Evolutionary conservation across 2,329 filamentous ascomycete species (phyloP).

Genomic region (Mycosphaerella arachidis): DNA sequence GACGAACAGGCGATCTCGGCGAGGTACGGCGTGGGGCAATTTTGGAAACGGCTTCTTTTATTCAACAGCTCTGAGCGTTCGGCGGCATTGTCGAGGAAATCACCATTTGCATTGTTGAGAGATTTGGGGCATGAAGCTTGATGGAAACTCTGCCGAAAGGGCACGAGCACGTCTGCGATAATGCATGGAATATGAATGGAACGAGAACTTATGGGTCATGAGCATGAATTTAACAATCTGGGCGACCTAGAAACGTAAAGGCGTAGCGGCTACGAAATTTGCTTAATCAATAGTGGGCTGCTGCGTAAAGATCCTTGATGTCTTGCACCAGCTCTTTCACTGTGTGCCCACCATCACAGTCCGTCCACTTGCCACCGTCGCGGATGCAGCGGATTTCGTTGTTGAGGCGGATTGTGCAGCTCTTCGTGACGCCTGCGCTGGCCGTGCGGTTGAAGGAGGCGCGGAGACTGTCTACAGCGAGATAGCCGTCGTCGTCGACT

Average conservation of each 20-base stretch:
- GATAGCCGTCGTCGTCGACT: conserved; percentile 67
- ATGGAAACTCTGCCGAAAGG: neutral
- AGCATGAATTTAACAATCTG: neutral
- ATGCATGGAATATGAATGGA: neutral
- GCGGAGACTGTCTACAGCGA: conserved; percentile 55
- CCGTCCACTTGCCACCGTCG: conserved; percentile 72
- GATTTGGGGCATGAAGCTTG: neutral
- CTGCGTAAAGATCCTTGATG: conserved; percentile 43
- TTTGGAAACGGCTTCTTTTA: neutral
- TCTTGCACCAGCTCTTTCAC: conserved; percentile 71
- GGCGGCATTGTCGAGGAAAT: neutral
- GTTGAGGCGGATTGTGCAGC: conserved; percentile 59
- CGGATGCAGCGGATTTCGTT: conserved; percentile 77
- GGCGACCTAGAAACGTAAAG: neutral
- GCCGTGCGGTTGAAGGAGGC: conserved; percentile 62
- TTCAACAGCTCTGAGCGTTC: neutral
- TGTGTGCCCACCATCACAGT: conserved; percentile 65
- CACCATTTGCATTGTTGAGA: neutral
- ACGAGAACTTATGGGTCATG: neutral
- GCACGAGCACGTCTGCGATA: neutral
- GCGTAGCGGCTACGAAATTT: conserved; percentile 1
- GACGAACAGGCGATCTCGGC: neutral
- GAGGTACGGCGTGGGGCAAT: neutral
- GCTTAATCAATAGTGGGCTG: conserved; percentile 4
- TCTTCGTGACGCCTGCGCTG: conserved; percentile 43